phyloP scores from a whole-genome alignment of 768 basidiomycete species.

The Imleria badia region DNA sequence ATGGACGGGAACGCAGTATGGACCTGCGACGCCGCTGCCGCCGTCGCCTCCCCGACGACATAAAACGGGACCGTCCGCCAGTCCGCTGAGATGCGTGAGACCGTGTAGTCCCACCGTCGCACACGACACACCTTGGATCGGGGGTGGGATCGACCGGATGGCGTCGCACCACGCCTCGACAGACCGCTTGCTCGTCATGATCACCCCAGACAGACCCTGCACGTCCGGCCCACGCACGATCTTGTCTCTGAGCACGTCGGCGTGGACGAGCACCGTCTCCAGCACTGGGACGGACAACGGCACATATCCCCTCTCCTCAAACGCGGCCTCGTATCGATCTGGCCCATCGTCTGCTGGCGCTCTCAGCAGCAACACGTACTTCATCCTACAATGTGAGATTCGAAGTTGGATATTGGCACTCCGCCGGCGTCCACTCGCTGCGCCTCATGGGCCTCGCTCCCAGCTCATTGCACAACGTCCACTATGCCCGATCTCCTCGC shows the following conservation, averaged over 20 bases:
- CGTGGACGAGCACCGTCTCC: slow-evolving; percentile 59
- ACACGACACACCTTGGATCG: slow-evolving; percentile 14
- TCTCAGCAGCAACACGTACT: slow-evolving; percentile 44
- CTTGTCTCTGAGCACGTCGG: slow-evolving; percentile 42
- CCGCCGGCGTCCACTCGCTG: neutral
- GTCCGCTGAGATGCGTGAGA: slow-evolving; percentile 27
- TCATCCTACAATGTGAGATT: slow-evolving; percentile 10
- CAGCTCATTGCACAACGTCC: too few relatives aligned
- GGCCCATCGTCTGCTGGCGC: slow-evolving; percentile 30
- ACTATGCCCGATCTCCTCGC: slow-evolving; percentile 9
- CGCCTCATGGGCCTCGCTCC: too few relatives aligned
- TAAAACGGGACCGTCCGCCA: slow-evolving; percentile 74
- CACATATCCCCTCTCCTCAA: slow-evolving; percentile 47
- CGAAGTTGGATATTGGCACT: neutral
- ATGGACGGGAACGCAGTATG: slow-evolving; percentile 36
- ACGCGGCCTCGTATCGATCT: slow-evolving; percentile 61
- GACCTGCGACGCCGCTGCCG: slow-evolving; percentile 39
- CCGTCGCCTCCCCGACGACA: slow-evolving; percentile 71
- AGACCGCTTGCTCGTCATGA: slow-evolving; percentile 77
- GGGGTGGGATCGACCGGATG: slow-evolving; percentile 16
- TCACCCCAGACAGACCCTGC: slow-evolving; percentile 51
- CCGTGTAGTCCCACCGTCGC: neutral
- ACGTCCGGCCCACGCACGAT: slow-evolving; percentile 39
- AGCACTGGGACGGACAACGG: slow-evolving; percentile 69
- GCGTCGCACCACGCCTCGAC: slow-evolving; percentile 68